Base-by-base conservation (phyloP, 371 early-diverging fungal genomes). In the Circinella minor region DNA sequence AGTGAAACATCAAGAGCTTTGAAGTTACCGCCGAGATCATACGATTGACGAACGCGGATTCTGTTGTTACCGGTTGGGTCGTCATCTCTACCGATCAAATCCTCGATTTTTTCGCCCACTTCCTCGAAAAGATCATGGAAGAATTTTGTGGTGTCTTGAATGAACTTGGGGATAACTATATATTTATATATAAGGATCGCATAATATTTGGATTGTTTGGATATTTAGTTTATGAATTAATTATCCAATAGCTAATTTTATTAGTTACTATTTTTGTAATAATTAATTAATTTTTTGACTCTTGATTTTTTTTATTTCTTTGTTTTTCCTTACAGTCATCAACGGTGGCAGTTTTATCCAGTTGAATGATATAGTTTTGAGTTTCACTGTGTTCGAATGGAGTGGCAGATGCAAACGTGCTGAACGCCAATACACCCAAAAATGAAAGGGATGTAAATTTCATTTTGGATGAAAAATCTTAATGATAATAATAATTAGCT, bases 1-100 rank as follows among this genome's bases (percentile, higher is more conserved):
- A 82, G 67, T 14, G 71, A 61, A 54, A 77, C 72, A 63, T 69
- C 76, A 57, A 82, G 66, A 20, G 73, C 82, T 60, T 82, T 82
- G 59, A 77, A 82, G 0, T 36, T 13, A 13, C 61, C 48, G 2
- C 77, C 82, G 55, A 82, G 67, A 36, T 76, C 72, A 36, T 73
- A 79, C 13, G 76, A 72, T 54, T 78, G 74, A 34, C 73, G 65
- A 11, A 82, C 67, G 43, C 77, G 73, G 27, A 79, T 70, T 64
- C 61, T 68, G 61, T 75, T 70, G 20, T 66, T 65, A 60, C 65
- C 71, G 10, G 37, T 55, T 8, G 34, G 59, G 39, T 74, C 65
- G 8, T 49, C 46, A 27, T 54, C 55, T 0, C 68, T 68, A 17
- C 36, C 54, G 15, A 71, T 36, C 61, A 71, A 43, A 9, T 69